Base-by-base conservation (phyloP, 139 green algal species). In the Chlorella sorokiniana region DNA sequence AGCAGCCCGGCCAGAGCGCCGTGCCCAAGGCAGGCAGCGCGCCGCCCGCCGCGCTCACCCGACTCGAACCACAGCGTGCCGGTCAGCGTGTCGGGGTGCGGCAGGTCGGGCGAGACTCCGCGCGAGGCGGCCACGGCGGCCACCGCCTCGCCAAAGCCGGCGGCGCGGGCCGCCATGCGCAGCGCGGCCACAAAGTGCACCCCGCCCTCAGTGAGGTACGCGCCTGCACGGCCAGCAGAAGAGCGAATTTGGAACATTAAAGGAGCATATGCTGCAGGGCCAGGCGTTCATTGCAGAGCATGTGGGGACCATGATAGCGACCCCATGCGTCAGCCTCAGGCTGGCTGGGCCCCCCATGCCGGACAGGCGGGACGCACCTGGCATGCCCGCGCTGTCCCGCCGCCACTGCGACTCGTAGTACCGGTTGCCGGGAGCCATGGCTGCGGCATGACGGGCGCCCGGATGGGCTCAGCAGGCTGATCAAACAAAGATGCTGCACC, bases 101-200 rank as follows among this genome's bases (percentile, higher is more conserved):
- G 73, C 73, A 69, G 27, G 54, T 79, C 59, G 5, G 16, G 27
- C 0, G 73, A 79, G 14, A 79, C 42, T 35, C 73, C 73, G 7
- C 52, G 52, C 5, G 73, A 44, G 4, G 9, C 25, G 1, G 73
- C 73, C 38, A 41, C 37, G 11, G 59, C 73, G 0, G 25, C 73
- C 25, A 68, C 63, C 11, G 59, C 59, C 59, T 81, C 38, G 7
- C 75, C 75, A 31, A 59, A 71, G 9, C 75, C 75, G 16, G 75
- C 56, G 9, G 75, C 75, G 5, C 16, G 41, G 16, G 59, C 59
- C 23, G 33, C 42, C 75, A 81, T 44, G 40, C 75, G 75, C 75
- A 81, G 59, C 5, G 59, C 75, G 0, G 75, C 75, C 40, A 72
- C 41, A 41, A 81, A 81, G n/a, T 81, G 75, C 59, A 81, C 75